Percentiles rank a stretch among this genome's conserved stretches.
Evolutionary conservation across 176 grass and related monocot genomes (phyloP).

Genomic region (Zoysia japonica): DNA sequence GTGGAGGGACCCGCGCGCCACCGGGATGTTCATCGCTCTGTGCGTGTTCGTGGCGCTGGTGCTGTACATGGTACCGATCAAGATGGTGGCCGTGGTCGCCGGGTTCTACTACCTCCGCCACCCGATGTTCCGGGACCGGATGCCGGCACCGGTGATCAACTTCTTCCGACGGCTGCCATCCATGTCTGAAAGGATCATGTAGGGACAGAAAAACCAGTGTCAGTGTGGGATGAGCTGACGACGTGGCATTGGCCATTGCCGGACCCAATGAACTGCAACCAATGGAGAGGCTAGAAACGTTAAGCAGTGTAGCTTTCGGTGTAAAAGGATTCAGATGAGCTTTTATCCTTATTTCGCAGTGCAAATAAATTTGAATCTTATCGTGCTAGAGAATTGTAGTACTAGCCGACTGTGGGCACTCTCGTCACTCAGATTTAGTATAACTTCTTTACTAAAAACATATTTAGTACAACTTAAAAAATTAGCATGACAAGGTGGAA

Average conservation of each 20-base stretch:
- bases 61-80: slow-evolving; percentile 70
- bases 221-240: neutral
- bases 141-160: slow-evolving; percentile 67
- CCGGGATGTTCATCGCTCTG: slow-evolving; percentile 70
- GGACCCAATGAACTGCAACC: neutral
- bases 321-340: neutral
- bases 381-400: too few species aligned
- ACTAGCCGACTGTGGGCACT: too few species aligned
- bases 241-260: too few species aligned
- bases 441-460: too few species aligned
- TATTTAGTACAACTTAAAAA: too few species aligned
- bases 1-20: slow-evolving; percentile 84
- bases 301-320: neutral
- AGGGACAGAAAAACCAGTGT: neutral
- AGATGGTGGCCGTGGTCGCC: slow-evolving; percentile 49
- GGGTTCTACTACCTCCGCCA: slow-evolving; percentile 84
- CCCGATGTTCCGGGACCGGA: slow-evolving; percentile 77
- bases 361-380: neutral
- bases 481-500: too few species aligned
- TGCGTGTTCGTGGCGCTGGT: slow-evolving; percentile 61
- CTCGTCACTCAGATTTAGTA: neutral
- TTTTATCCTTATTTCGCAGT: neutral
- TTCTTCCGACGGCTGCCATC: slow-evolving; percentile 82
- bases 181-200: slow-evolving; percentile 76
- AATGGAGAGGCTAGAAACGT: neutral